These are phyloP conservation scores for Globisporangium ultimum DNA, from an alignment of 352 stramenopile genomes.

Conservation along the genomic window DNA sequence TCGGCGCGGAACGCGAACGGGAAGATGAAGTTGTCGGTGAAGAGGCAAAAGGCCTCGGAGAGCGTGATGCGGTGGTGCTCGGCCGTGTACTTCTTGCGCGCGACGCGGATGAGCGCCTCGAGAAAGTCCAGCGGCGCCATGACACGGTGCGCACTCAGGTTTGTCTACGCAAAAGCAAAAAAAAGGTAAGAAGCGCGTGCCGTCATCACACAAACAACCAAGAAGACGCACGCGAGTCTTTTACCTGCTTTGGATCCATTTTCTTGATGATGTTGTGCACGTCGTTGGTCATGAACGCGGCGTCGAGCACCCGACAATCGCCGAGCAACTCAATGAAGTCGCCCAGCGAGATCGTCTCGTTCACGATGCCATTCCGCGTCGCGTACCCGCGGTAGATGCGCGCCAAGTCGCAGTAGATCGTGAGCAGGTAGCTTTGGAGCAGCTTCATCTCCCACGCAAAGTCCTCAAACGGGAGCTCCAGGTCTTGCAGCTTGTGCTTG, in stretches of 20 bases:
- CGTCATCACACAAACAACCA: neutral
- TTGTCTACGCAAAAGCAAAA: slow-evolving; percentile 16
- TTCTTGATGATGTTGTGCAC: slow-evolving; percentile 37
- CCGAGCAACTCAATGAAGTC: slow-evolving; percentile 56
- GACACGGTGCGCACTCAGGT: slow-evolving; percentile 35
- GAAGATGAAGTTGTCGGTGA: slow-evolving; percentile 71
- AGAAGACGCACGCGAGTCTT: too few species aligned
- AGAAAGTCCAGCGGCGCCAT: slow-evolving; percentile 62
- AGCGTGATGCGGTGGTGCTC: slow-evolving; percentile 66
- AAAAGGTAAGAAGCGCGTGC: too few species aligned
- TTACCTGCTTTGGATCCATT: slow-evolving; percentile 48
- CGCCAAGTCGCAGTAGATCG: slow-evolving; percentile 66
- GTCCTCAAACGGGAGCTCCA: slow-evolving; percentile 59
- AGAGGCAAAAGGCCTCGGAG: slow-evolving; percentile 72
- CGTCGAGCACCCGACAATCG: slow-evolving; percentile 68
- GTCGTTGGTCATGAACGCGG: slow-evolving; percentile 33
- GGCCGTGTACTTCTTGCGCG: slow-evolving; percentile 58
- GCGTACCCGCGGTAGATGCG: slow-evolving; percentile 74
- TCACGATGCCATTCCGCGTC: slow-evolving; percentile 31
- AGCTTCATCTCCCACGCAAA: slow-evolving; percentile 70
- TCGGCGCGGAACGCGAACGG: slow-evolving; percentile 73
- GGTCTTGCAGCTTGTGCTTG: slow-evolving; percentile 41
- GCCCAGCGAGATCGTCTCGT: slow-evolving; percentile 45
- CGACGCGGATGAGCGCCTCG: slow-evolving; percentile 56
- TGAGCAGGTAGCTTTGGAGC: slow-evolving; percentile 66